Evolutionary conservation across 2,329 filamentous ascomycete genomes (phyloP), one percentile per base, ranked within the genome.

Genomic region (Hypocrella siamensis): DNA sequence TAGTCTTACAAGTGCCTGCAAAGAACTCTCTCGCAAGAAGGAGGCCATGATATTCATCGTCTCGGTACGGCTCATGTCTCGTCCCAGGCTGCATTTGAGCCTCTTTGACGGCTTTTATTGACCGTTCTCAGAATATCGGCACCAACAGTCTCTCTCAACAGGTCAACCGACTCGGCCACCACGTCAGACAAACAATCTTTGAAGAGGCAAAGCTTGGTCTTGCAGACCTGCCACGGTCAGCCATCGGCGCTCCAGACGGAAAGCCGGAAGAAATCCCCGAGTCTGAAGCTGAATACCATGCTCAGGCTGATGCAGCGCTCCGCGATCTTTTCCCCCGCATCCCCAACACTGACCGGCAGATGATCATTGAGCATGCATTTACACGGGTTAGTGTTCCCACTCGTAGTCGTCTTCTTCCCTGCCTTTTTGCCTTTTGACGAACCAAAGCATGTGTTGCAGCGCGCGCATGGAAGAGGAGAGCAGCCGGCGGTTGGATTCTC

Each of bases 21-120:
- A 78, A 49, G 73, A 78, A 42, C 49, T 76, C 15, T 78, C 73
- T 2, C 61, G 74, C 39, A 67, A 74, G 41, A 58, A 60, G 31
- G 71, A 63, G 42, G 70, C 69, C 28, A 69, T 75, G 65, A 68
- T 77, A 12, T 78, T 74, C 42, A 75, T 78, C 35, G 73, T 79
- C 30, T 73, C 71, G 44, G 73, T 75, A 60, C 28, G 35, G 27
- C 18, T 19, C 17, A 17, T 12, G 25, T n/a, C n/a, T n/a, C n/a
- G n/a, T n/a, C n/a, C n/a, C n/a, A n/a, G n/a, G n/a, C n/a, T n/a
- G n/a, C n/a, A n/a, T n/a, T n/a, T n/a, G n/a, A n/a, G n/a, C n/a
- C n/a, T n/a, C n/a, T n/a, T n/a, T n/a, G n/a, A n/a, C n/a, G n/a
- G n/a, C n/a, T n/a, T n/a, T n/a, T n/a, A n/a, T n/a, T 37, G 30